Evolutionary conservation across 2,329 filamentous ascomycete genomes (phyloP), one percentile per base, ranked within the genome.

Genomic region (Podosphaera aphanis): DNA sequence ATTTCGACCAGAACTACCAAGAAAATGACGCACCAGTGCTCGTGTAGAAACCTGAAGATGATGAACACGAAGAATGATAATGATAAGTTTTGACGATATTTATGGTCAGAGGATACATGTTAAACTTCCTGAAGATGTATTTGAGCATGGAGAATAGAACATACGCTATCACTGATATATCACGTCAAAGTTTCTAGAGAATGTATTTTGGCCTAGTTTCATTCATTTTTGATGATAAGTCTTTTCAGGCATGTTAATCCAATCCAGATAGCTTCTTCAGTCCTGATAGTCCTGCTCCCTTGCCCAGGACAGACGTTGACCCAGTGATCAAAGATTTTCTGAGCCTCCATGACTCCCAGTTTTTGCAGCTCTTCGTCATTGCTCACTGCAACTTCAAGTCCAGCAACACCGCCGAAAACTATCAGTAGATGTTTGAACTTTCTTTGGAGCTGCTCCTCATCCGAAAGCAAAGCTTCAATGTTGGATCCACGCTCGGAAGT

Each of bases 321-420:
- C 83, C 83, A 92, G 53, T 77, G 69, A 60, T 93, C 84, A 58
- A 93, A 93, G 44, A 88, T 59, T 52, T 83, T 74, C 49, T 73
- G 75, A 20, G 67, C 66, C 29, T 76, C 74, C 5, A 67, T 65
- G 13, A 88, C 71, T 0, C 74, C 78, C 53, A 60, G 55, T 7
- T 55, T 56, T 49, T 68, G 60, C 51, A 84, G 55, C 49, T 73
- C 70, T 1, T 61, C 60, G 53, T 82, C 74, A 19, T 70, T 72
- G 47, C 69, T 68, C 2, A 83, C 73, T 0, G 83, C 83, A 45
- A 73, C 77, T 58, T 92, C 84, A 13, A 93, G 64, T 1, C 84
- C 83, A 27, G 79, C 73, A 0, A 85, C 79, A 0, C 84, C 83
- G 16, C 84, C 84, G 58, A 92, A 84, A 0, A 85, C 78, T 25